Conservation (phyloP, 768 basidiomycete species). For the Russula foetens region DNA sequence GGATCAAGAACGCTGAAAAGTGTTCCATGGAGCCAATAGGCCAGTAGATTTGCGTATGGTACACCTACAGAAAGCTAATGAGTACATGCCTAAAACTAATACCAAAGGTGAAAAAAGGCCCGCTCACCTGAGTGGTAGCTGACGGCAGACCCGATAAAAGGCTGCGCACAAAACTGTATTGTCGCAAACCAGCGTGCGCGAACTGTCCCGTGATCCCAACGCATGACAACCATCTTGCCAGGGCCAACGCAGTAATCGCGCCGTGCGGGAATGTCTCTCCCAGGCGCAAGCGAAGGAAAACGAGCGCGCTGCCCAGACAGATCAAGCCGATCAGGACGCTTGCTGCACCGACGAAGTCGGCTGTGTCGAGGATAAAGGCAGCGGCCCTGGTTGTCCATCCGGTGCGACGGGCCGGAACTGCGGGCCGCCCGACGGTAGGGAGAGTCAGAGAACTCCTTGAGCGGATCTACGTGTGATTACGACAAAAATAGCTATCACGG, state of each 20-base stretch:
- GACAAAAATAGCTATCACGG: slow-evolving; percentile 46
- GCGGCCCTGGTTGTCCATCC: slow-evolving; percentile 60
- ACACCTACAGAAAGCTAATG: slow-evolving; percentile 35
- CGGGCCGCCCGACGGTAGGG: slow-evolving; percentile 39
- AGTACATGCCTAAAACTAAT: neutral
- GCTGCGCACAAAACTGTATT: slow-evolving; percentile 44
- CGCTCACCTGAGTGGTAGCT: slow-evolving; percentile 13
- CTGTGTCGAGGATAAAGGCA: slow-evolving; percentile 49
- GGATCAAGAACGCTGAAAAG: slow-evolving; percentile 54
- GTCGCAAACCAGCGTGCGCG: slow-evolving; percentile 33
- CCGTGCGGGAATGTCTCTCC: slow-evolving; percentile 40
- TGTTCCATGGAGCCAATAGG: slow-evolving; percentile 58
- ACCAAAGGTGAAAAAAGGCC: too few relatives aligned
- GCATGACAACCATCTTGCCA: slow-evolving; percentile 50
- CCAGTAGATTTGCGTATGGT: slow-evolving; percentile 57
- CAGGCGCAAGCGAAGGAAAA: slow-evolving; percentile 45
- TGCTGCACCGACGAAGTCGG: slow-evolving; percentile 52
- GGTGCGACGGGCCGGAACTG: slow-evolving; percentile 37
- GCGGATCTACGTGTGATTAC: slow-evolving; percentile 44
- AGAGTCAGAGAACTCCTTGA: slow-evolving; percentile 62
- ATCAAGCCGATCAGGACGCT: slow-evolving; percentile 57
- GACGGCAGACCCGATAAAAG: slow-evolving; percentile 18
- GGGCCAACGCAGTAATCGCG: slow-evolving; percentile 44
- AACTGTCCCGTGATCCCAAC: slow-evolving; percentile 45
- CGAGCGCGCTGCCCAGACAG: slow-evolving; percentile 55